Evolutionary conservation across 2,329 filamentous ascomycete genomes (phyloP).

Genomic region (Chaetomium olivaceum): DNA sequence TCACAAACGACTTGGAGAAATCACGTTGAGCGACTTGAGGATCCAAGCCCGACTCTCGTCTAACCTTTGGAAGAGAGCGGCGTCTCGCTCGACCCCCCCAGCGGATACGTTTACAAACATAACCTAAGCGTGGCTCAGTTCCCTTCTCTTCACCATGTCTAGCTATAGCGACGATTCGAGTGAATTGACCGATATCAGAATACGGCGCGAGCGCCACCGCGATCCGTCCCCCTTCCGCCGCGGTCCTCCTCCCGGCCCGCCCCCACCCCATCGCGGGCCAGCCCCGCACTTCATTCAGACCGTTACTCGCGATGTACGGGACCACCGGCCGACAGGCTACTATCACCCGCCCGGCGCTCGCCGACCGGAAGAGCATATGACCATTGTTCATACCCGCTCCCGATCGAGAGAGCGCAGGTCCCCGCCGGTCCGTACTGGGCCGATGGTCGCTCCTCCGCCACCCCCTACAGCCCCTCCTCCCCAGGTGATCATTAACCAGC

Average conservation of each 20-base stretch:
- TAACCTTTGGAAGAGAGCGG: background rate
- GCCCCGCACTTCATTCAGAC: conserved; percentile 48
- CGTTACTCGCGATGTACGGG: conserved; percentile 30
- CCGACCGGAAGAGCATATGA: conserved; percentile 48
- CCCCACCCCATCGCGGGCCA: conserved; percentile 32
- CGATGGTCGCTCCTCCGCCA: conserved; percentile 20
- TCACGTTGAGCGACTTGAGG: background rate
- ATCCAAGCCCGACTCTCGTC: background rate
- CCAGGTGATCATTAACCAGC: conserved; percentile 30
- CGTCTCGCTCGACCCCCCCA: background rate
- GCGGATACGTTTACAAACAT: background rate
- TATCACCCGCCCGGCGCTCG: conserved; percentile 41
- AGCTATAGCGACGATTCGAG: conserved; percentile 46
- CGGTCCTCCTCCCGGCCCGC: conserved; percentile 20
- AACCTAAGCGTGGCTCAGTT: background rate
- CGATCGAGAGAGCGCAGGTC: conserved; percentile 50
- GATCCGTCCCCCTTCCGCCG: conserved; percentile 35
- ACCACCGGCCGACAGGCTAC: conserved; percentile 42
- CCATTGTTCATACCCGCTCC: conserved; percentile 45
- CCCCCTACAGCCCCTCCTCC: conserved; percentile 37
- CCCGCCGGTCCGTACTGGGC: conserved; percentile 39
- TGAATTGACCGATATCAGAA: conserved; percentile 35
- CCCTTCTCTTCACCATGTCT: conserved; percentile 21
- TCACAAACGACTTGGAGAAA: background rate
- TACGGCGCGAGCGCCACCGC: background rate